Base-by-base conservation (phyloP, 352 stramenopile species). In the Phytophthora fragariaefolia region DNA sequence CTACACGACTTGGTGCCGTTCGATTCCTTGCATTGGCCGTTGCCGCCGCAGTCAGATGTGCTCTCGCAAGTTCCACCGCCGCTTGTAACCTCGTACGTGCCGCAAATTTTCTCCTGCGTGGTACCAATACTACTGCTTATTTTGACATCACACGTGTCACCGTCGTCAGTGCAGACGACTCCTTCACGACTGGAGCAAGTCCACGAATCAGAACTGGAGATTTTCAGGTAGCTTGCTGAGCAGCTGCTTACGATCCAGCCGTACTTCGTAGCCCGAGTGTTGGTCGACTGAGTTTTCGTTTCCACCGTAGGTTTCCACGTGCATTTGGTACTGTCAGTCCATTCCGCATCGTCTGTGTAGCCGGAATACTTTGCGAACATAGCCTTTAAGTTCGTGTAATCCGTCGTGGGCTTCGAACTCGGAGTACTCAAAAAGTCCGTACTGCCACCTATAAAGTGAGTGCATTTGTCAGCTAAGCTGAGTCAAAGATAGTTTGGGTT, bases 71-170 rank as follows among this genome's bases (percentile, higher is more conserved):
- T 88, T 23, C 74, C 79, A 38, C 87, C 87, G 30, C 87, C 87
- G 22, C 72, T 75, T 38, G 75, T 74, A 18, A 93, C 82, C 58
- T 85, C 74, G 60, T 90, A 87, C 10, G 75, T 68, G 27, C 88
- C 88, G 48, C 88, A 96, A 67, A 96, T 87, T 6, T 86, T 75
- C 57, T 92, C 82, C 53, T 96, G 82, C 0, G 86, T 92, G 6
- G 85, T 96, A 17, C 81, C 82, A 26, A 92, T 34, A 5, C 70
- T 40, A 15, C 58, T 62, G 1, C 74, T 69, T 8, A 96, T 36
- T 0, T 57, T 64, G 42, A 96, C 88, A 61, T 95, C 85, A 60
- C 88, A 96, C 23, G 72, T 82, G 3, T 64, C 73, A 47, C 88
- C 88, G 36, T 76, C 61, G 51, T 89, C 69, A 24, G 80, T 82